Evolutionary conservation across 2,329 filamentous ascomycete species (phyloP).

Genomic region (Aureobasidium sp.): DNA sequence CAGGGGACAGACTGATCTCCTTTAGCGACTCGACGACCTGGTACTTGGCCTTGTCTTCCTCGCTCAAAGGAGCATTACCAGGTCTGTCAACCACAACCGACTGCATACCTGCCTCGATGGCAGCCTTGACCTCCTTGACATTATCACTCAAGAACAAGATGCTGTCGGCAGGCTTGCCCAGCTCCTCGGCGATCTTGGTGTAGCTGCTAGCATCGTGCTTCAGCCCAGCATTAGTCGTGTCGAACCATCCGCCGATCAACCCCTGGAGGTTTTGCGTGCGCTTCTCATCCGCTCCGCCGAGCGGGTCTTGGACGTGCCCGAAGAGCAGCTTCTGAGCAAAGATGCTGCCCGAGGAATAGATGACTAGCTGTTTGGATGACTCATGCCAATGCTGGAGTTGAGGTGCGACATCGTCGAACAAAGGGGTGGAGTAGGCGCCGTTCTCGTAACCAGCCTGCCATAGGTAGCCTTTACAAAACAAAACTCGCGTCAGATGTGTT

Average conservation of each 20-base stretch:
- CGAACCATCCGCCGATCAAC: slow-evolving; percentile 62
- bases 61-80: slow-evolving; percentile 60
- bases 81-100: slow-evolving; percentile 49
- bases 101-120: slow-evolving; percentile 37
- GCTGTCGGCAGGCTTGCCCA: slow-evolving; percentile 42
- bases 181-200: slow-evolving; percentile 50
- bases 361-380: slow-evolving; percentile 54
- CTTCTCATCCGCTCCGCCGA: slow-evolving; percentile 33
- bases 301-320: slow-evolving; percentile 42
- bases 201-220: slow-evolving; percentile 66
- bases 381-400: slow-evolving; percentile 54
- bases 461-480: slow-evolving; percentile 48
- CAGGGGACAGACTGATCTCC: slow-evolving; percentile 20
- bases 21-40: slow-evolving; percentile 21
- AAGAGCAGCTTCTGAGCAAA: slow-evolving; percentile 76
- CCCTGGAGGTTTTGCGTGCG: slow-evolving; percentile 53
- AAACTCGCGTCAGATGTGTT: slow-evolving; percentile 11
- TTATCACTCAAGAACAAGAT: slow-evolving; percentile 82
- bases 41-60: slow-evolving; percentile 36
- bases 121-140: slow-evolving; percentile 49
- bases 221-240: slow-evolving; percentile 71
- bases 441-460: slow-evolving; percentile 68
- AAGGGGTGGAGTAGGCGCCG: slow-evolving; percentile 62
- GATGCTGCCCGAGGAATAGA: slow-evolving; percentile 77
- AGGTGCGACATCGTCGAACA: slow-evolving; percentile 68